A percentile compares a stretch with the other conserved stretches of the same genome.
phyloP scores from a whole-genome alignment of 1,139 yeast genomes.

The Suhomyces panamericanus region DNA sequence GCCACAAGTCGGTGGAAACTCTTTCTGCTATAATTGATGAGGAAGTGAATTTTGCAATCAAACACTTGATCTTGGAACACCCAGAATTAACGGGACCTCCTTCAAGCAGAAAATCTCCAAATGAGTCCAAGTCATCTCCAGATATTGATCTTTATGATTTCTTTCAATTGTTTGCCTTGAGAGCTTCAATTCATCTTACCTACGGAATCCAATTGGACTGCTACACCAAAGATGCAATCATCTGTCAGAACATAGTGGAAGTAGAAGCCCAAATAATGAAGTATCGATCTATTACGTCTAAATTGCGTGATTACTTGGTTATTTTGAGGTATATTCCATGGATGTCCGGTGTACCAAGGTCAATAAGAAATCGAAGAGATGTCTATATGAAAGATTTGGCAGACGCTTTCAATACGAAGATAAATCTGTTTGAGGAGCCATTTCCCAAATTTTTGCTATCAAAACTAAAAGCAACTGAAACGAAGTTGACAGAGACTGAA shows the following conservation, averaged over 20 bases:
- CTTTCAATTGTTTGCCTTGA: conserved; percentile 55
- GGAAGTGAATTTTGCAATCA: conserved; percentile 38
- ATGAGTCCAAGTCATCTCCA: conserved; percentile 16
- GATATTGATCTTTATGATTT: conserved; percentile 45
- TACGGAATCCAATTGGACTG: conserved; percentile 60
- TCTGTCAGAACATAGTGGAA: conserved; percentile 55
- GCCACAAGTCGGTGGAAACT: conserved; percentile 33
- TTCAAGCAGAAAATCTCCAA: conserved; percentile 20
- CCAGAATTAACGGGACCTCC: conserved; percentile 26
- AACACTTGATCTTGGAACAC: conserved; percentile 25
- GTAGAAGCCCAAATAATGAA: conserved; percentile 68
- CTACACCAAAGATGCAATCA: conserved; percentile 34
- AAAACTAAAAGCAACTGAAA: conserved; percentile 7
- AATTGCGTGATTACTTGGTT: conserved; percentile 64
- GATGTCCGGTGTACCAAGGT: conserved; percentile 31
- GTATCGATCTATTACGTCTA: conserved; percentile 63
- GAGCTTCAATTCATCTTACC: conserved; percentile 56
- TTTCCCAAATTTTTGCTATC: neutral
- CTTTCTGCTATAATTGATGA: conserved; percentile 43
- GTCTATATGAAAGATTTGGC: conserved; percentile 50
- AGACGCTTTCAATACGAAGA: neutral
- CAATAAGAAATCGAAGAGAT: conserved; percentile 50
- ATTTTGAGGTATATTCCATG: conserved; percentile 38
- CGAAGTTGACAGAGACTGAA: conserved; percentile 39
- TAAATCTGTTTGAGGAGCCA: neutral